Percentiles rank a stretch among this genome's conserved stretches.
These are phyloP conservation scores for Ophiocordyceps camponoti-floridani DNA, from an alignment of 2,329 filamentous ascomycete species.

Conservation along the genomic window DNA sequence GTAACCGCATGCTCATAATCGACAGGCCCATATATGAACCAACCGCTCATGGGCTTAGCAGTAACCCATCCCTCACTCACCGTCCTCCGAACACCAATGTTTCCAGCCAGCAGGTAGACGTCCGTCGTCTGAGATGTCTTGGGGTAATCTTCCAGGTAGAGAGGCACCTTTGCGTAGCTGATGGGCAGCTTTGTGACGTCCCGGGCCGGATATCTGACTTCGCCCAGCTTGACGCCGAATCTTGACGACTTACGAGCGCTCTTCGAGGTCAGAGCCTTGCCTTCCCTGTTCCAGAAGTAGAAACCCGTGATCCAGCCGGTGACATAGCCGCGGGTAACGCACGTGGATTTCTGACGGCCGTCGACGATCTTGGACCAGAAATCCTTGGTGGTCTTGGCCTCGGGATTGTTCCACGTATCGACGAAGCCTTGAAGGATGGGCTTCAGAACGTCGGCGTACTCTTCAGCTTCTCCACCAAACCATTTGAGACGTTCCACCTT, in stretches of 20 bases:
- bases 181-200: background rate
- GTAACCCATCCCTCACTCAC: background rate
- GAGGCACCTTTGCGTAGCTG: background rate
- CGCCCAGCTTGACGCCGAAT: background rate
- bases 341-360: background rate
- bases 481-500: slow-evolving; percentile 16
- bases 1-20: background rate
- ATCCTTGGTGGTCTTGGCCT: background rate
- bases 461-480: background rate
- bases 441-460: background rate
- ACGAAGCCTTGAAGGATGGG: background rate
- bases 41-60: background rate
- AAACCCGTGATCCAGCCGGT: background rate
- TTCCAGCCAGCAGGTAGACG: background rate
- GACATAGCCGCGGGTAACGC: background rate
- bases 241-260: no score
- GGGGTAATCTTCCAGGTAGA: background rate
- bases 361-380: background rate
- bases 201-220: background rate
- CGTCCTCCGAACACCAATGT: background rate
- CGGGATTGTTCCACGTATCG: background rate
- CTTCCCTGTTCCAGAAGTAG: background rate
- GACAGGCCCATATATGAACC: background rate
- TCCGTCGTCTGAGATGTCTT: background rate
- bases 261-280: background rate